Base-by-base conservation (phyloP, 1,284 basidiomycete species). In the Rhodotorula glutinis region DNA sequence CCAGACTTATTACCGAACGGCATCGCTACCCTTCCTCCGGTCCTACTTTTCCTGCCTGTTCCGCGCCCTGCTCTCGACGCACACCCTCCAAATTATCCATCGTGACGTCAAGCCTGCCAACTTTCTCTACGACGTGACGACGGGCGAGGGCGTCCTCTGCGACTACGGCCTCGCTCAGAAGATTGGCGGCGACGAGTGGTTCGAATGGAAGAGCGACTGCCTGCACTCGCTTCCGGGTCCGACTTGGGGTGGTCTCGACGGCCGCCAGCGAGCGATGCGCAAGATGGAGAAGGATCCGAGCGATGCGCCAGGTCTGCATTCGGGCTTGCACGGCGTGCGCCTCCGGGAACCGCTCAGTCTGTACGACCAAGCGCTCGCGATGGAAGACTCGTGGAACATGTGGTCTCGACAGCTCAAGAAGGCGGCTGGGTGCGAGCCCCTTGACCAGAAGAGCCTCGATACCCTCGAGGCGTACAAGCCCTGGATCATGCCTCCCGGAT, bases 101-200 rank as follows among this genome's bases (percentile, higher is more conserved):
- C 91, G 95, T 46, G 95, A 98, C 79, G 91, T 98, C 75, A 98
- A 98, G 78, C 96, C 95, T 23, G 95, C 95, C 69, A 98, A 98
- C 79, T 98, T 98, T 77, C 84, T 98, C 43, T 98, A 91, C 78
- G 91, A 98, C 78, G 88, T 91, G 41, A 85, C 84, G 53, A 89
- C 87, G 7, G 89, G 89, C 3, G 82, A 87, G 10, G 95, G 96
- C 16, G 91, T 90, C 0, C 81, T 99, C 14, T 95, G 92, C 73
- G 95, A 98, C 79, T 97, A 98, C 79, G 95, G 95, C 29, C 83
- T 99, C 3, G 93, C 93, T 13, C 91, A 91, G 51, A 67, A 68
- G 38, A 73, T 77, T 21, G 72, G 72, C 17, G 72, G 70, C 11
- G 70, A 73, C 57, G 71, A 73, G 30, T 69, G 64, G 54, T 71